Percentiles rank a stretch among this genome's conserved stretches.
These are phyloP conservation scores for Xylaria sp. DNA, from an alignment of 2,329 filamentous ascomycete genomes.

Conservation along the genomic window DNA sequence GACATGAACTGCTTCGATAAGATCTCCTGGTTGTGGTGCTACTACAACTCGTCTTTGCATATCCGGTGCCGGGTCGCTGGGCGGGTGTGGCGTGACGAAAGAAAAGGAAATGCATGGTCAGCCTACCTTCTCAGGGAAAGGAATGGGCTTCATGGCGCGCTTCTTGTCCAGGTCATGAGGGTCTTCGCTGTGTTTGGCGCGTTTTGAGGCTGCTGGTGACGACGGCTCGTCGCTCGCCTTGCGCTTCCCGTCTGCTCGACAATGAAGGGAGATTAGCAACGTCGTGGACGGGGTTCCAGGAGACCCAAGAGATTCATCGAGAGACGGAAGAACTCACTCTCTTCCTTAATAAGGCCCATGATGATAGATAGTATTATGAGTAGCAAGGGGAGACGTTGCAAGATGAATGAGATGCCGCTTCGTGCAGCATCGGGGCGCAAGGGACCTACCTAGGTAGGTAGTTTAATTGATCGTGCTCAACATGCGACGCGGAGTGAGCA, in stretches of 20 bases:
- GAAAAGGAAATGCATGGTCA: not conserved
- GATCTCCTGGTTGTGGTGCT: not conserved
- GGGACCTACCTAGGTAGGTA: no score
- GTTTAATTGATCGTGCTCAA: not conserved
- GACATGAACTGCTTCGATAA: not conserved
- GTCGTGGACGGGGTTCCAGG: not conserved
- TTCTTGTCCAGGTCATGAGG: constrained; percentile 60
- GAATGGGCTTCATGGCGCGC: constrained; percentile 71
- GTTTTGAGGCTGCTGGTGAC: constrained; percentile 70
- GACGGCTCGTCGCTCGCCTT: constrained; percentile 75
- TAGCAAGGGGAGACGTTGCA: constrained; percentile 20
- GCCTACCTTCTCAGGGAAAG: constrained; percentile 85
- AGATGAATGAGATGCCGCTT: constrained; percentile 22
- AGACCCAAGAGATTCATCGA: not conserved
- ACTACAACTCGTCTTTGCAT: not conserved
- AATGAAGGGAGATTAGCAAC: constrained; percentile 12
- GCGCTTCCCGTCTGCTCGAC: constrained; percentile 68
- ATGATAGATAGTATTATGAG: constrained; percentile 24
- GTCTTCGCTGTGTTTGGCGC: constrained; percentile 64
- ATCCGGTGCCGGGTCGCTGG: not conserved
- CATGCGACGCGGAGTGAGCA: constrained; percentile 12
- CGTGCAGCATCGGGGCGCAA: constrained; percentile 15
- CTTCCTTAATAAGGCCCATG: constrained; percentile 52
- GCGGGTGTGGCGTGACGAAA: not conserved
- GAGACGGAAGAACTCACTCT: constrained; percentile 48